phyloP scores from a whole-genome alignment of 1,139 yeast genomes.

The Nakaseomyces bracarensis region DNA sequence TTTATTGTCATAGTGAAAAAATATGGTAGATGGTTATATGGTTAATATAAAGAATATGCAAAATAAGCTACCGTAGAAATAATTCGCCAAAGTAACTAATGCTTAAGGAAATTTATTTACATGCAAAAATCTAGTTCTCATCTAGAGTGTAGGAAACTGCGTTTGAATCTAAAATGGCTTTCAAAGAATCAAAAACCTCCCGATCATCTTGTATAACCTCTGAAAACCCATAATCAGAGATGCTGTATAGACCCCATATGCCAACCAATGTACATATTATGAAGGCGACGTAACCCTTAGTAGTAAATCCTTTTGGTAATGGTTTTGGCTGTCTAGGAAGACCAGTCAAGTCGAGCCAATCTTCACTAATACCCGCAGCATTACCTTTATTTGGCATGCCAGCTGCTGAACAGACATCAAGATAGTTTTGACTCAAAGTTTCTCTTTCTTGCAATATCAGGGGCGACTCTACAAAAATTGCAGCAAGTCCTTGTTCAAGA shows the following conservation, averaged over 20 bases:
- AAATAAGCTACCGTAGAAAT: neutral
- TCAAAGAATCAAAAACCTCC: conserved; percentile 14
- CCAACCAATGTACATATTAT: conserved; percentile 50
- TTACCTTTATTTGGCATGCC: conserved; percentile 47
- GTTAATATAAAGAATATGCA: conserved; percentile 3
- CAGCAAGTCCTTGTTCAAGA: conserved; percentile 67
- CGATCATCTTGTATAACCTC: conserved; percentile 46
- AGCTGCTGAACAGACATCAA: conserved; percentile 40
- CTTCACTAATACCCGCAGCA: conserved; percentile 55
- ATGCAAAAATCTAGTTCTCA: conserved; percentile 2
- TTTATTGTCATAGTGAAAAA: neutral
- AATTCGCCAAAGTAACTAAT: neutral
- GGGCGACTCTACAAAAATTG: conserved; percentile 62
- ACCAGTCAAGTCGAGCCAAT: conserved; percentile 49
- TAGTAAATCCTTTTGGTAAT: conserved; percentile 61
- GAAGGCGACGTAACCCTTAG: conserved; percentile 59
- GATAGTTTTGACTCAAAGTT: conserved; percentile 40
- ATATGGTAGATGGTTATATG: neutral
- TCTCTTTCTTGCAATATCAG: conserved; percentile 39
- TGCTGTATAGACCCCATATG: conserved; percentile 47
- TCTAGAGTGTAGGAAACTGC: conserved; percentile 9
- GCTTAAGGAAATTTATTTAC: conserved; percentile 6
- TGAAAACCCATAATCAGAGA: conserved; percentile 53
- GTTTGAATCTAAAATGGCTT: conserved; percentile 13
- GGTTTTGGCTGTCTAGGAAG: conserved; percentile 48